A percentile compares a stretch with the other conserved stretches of the same genome.
Evolutionary conservation across 805 yeast genomes (phyloP).

Genomic region (Gaillardinia entomophila): DNA sequence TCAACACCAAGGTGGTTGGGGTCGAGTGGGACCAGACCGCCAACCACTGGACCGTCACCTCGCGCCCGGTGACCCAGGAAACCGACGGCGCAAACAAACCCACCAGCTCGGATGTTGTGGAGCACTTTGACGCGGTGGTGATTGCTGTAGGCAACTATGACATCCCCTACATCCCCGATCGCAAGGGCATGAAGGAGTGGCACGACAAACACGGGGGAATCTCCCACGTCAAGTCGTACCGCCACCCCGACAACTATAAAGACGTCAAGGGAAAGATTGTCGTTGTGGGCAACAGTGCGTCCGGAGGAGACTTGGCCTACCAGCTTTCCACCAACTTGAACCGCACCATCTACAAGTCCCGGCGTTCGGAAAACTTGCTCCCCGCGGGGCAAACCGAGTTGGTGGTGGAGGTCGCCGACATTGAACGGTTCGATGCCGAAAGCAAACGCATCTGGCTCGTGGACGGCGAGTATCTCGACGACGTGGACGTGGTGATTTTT

Average conservation of each 20-base stretch:
- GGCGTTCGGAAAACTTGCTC: slow-evolving; percentile 38
- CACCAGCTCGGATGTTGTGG: slow-evolving; percentile 9
- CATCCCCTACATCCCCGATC: slow-evolving; percentile 28
- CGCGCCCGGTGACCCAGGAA: slow-evolving; percentile 22
- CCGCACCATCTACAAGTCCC: slow-evolving; percentile 41
- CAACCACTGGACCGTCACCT: slow-evolving; percentile 40
- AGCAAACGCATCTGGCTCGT: slow-evolving; percentile 9
- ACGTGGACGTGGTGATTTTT: slow-evolving; percentile 24
- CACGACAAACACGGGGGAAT: slow-evolving; percentile 15
- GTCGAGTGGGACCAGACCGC: slow-evolving; percentile 16
- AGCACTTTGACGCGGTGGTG: slow-evolving; percentile 31
- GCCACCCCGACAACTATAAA: slow-evolving; percentile 18
- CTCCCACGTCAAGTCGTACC: slow-evolving; percentile 28
- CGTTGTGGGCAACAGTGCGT: slow-evolving; percentile 72
- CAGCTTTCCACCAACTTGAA: slow-evolving; percentile 45
- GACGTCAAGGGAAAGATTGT: slow-evolving; percentile 39
- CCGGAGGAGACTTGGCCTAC: slow-evolving; percentile 68
- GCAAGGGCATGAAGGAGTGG: slow-evolving; percentile 28
- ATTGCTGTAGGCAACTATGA: slow-evolving; percentile 36
- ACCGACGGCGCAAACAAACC: slow-evolving; percentile 22
- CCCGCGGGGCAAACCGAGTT: slow-evolving; percentile 41
- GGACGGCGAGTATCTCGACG: slow-evolving; percentile 17
- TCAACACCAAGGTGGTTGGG: slow-evolving; percentile 43
- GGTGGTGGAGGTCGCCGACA: slow-evolving; percentile 39
- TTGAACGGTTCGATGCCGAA: slow-evolving; percentile 25